phyloP scores from a whole-genome alignment of 805 yeast species.

The Candida sanyiensis region DNA sequence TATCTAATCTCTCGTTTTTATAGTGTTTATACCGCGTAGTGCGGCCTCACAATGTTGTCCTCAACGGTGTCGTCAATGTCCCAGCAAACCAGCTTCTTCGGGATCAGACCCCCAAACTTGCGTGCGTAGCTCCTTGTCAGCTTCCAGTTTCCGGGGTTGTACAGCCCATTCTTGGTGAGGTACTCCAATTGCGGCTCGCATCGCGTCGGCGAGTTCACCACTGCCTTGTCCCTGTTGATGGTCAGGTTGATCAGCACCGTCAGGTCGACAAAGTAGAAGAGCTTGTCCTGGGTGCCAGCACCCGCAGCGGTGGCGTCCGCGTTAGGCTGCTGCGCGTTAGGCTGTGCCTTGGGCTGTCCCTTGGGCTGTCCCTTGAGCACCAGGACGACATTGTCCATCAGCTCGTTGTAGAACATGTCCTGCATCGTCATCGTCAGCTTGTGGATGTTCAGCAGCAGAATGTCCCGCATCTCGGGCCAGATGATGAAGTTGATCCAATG shows the following conservation, averaged over 20 bases:
- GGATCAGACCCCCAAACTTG: conserved; percentile 12
- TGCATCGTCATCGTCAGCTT: conserved; percentile 5
- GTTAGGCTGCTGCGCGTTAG: too few species aligned
- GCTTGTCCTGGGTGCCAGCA: conserved; percentile 2
- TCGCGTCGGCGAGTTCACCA: background rate
- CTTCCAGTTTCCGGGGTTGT: conserved; percentile 12
- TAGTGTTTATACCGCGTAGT: too few species aligned
- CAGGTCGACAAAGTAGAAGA: conserved; percentile 9
- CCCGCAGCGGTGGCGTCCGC: background rate
- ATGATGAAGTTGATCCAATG: conserved; percentile 14
- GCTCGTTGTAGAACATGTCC: conserved; percentile 8
- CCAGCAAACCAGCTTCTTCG: conserved; percentile 12
- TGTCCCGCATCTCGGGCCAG: conserved; percentile 16
- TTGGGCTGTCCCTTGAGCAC: conserved; percentile 6
- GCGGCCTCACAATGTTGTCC: conserved; percentile 9
- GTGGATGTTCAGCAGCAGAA: conserved; percentile 7
- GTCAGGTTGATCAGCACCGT: conserved; percentile 7
- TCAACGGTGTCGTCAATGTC: conserved; percentile 10
- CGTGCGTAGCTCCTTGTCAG: conserved; percentile 10
- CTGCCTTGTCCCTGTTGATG: conserved; percentile 1
- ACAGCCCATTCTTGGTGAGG: conserved; percentile 7
- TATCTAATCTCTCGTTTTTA: too few species aligned
- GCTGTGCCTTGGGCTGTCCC: too few species aligned
- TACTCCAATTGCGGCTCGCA: conserved; percentile 8
- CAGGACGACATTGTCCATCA: conserved; percentile 11